Conservation (phyloP, 2,329 filamentous ascomycete species). For the Colletotrichum musicola region DNA sequence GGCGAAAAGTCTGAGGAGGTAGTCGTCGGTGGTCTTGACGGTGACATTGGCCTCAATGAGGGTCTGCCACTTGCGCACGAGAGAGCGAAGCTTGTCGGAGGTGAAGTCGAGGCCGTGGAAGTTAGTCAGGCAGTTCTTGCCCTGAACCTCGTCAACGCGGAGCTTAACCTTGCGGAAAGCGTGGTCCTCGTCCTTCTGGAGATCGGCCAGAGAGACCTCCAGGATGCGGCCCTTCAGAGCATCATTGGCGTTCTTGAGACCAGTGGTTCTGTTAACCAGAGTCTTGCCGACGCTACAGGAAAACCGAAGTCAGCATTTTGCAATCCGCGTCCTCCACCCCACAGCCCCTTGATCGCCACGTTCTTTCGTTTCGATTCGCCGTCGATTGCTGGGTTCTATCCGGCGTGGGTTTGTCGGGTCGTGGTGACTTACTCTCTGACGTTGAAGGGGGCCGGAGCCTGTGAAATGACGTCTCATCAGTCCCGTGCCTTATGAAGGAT, state of each 20-base stretch:
- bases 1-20: slow-evolving; percentile 98
- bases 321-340: no score
- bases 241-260: slow-evolving; percentile 99
- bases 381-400: not conserved
- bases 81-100: slow-evolving; percentile 98
- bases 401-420: slow-evolving; percentile 17
- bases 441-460: slow-evolving; percentile 96
- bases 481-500: not conserved
- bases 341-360: not conserved
- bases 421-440: slow-evolving; percentile 86
- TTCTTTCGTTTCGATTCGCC: not conserved
- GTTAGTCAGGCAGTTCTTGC: slow-evolving; percentile 99
- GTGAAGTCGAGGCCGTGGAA: slow-evolving; percentile 99
- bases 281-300: slow-evolving; percentile 94
- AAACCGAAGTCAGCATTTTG: not conserved
- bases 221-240: slow-evolving; percentile 98
- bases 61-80: slow-evolving; percentile 99
- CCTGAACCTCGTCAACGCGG: slow-evolving; percentile 97
- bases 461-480: slow-evolving; percentile 43
- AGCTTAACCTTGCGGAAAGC: slow-evolving; percentile 99
- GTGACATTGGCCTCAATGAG: slow-evolving; percentile 99
- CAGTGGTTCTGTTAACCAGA: slow-evolving; percentile 98
- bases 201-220: slow-evolving; percentile 98
- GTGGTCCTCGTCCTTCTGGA: slow-evolving; percentile 99
- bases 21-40: slow-evolving; percentile 99